These are phyloP conservation scores for Zangia roseola DNA, from an alignment of 768 basidiomycete genomes.

Conservation along the genomic window DNA sequence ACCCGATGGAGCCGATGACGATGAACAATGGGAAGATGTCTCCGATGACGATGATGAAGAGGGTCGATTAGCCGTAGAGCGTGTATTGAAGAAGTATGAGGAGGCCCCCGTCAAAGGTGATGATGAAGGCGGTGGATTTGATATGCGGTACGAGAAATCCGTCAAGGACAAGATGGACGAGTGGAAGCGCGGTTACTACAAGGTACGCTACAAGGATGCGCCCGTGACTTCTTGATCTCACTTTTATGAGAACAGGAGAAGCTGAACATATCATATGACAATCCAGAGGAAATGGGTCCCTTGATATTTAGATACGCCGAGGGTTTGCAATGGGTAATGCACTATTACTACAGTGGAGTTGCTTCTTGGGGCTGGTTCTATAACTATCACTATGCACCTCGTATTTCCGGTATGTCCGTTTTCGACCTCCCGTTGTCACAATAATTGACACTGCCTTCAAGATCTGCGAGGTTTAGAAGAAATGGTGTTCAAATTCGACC, in stretches of 20 bases:
- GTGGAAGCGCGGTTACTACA: slow-evolving; percentile 91
- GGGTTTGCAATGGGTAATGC: slow-evolving; percentile 98
- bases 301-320: slow-evolving; percentile 84
- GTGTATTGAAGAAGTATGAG: slow-evolving; percentile 86
- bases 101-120: slow-evolving; percentile 76
- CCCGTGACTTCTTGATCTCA: slow-evolving; percentile 11
- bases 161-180: slow-evolving; percentile 83
- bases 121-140: slow-evolving; percentile 72
- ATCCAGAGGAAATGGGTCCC: slow-evolving; percentile 64
- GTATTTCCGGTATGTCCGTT: slow-evolving; percentile 76
- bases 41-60: slow-evolving; percentile 67
- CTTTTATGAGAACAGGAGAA: slow-evolving; percentile 58
- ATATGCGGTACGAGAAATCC: slow-evolving; percentile 71
- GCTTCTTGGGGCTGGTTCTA: slow-evolving; percentile 99
- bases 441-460: slow-evolving; percentile 27
- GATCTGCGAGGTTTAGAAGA: slow-evolving; percentile 63
- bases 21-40: slow-evolving; percentile 48
- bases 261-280: slow-evolving; percentile 74
- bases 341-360: slow-evolving; percentile 97
- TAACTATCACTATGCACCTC: slow-evolving; percentile 95
- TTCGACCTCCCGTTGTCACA: background rate
- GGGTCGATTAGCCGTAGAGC: slow-evolving; percentile 66
- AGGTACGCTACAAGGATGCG: slow-evolving; percentile 57
- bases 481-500: slow-evolving; percentile 82
- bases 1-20: slow-evolving; percentile 46